These are phyloP conservation scores for Adiantum capillusveneris DNA, from an alignment of 75 land plant species.

Conservation along the genomic window DNA sequence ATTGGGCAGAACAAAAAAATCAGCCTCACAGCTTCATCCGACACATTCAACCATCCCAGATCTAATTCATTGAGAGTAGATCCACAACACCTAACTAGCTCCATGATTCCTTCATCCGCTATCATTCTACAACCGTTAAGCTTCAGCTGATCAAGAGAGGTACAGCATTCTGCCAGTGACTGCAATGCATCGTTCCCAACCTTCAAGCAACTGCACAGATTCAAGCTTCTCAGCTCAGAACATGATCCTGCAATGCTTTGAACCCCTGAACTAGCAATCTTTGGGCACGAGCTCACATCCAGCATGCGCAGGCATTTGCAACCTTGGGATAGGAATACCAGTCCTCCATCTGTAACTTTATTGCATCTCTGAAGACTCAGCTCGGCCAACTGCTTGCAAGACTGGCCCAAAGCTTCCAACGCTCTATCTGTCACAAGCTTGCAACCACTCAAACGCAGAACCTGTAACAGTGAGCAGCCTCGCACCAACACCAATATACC, in stretches of 20 bases:
- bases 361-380: slow-evolving; percentile 60
- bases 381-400: slow-evolving; percentile 49
- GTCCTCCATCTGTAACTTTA: slow-evolving; percentile 58
- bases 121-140: slow-evolving; percentile 73
- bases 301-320: slow-evolving; percentile 47
- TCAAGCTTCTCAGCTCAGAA: slow-evolving; percentile 39
- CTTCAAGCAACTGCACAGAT: slow-evolving; percentile 58
- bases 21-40: slow-evolving; percentile 46
- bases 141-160: slow-evolving; percentile 56
- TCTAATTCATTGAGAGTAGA: slow-evolving; percentile 37
- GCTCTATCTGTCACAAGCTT: slow-evolving; percentile 54
- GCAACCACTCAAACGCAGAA: slow-evolving; percentile 50
- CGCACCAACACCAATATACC: slow-evolving; percentile 52
- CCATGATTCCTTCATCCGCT: slow-evolving; percentile 50
- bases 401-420: slow-evolving; percentile 43
- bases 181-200: slow-evolving; percentile 49
- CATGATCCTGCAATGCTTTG: slow-evolving; percentile 36
- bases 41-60: slow-evolving; percentile 74
- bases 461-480: slow-evolving; percentile 50
- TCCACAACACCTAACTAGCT: slow-evolving; percentile 33
- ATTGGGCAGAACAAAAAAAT: slow-evolving; percentile 38
- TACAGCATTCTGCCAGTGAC: slow-evolving; percentile 44
- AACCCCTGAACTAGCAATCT: slow-evolving; percentile 59
- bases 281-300: slow-evolving; percentile 66
- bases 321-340: slow-evolving; percentile 43